Evolutionary conservation across 345 rosid species (phyloP).

Genomic region (Excoecaria agallocha): DNA sequence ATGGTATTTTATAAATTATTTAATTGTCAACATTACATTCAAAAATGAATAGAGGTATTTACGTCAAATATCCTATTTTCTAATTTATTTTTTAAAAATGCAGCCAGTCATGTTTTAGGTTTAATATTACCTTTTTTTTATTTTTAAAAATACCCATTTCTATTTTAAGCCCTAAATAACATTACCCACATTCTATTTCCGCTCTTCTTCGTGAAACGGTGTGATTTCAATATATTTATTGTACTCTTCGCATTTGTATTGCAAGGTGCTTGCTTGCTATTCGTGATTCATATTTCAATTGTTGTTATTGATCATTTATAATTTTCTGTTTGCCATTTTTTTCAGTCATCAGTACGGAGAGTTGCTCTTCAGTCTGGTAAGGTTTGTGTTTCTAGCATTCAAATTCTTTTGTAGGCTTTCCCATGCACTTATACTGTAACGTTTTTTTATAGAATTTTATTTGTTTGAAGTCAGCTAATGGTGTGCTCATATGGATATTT

Average conservation of each 20-base stretch:
- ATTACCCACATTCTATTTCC: too few species aligned
- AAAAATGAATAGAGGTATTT: too few species aligned
- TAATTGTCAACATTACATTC: too few species aligned
- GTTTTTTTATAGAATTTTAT: not conserved
- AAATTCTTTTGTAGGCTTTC: not conserved
- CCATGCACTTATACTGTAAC: not conserved
- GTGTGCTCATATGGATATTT: not conserved
- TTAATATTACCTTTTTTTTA: too few species aligned
- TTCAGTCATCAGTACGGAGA: conserved; percentile 84
- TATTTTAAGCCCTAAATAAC: too few species aligned
- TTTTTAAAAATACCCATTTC: too few species aligned
- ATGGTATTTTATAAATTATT: too few species aligned
- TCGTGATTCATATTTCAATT: not conserved
- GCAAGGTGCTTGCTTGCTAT: not conserved
- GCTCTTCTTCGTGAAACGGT: too few species aligned
- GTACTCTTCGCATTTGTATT: not conserved
- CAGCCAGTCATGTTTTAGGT: too few species aligned
- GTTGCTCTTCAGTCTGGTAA: conserved; percentile 70
- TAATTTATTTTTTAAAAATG: too few species aligned
- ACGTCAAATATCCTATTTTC: too few species aligned
- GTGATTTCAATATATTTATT: not conserved
- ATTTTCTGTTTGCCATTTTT: conserved; percentile 6
- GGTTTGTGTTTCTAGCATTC: conserved; percentile 40
- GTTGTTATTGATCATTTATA: conserved; percentile 5
- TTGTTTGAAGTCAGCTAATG: not conserved